Conservation (phyloP, 2,329 filamentous ascomycete species). For the Didymosphaeria variabile region DNA sequence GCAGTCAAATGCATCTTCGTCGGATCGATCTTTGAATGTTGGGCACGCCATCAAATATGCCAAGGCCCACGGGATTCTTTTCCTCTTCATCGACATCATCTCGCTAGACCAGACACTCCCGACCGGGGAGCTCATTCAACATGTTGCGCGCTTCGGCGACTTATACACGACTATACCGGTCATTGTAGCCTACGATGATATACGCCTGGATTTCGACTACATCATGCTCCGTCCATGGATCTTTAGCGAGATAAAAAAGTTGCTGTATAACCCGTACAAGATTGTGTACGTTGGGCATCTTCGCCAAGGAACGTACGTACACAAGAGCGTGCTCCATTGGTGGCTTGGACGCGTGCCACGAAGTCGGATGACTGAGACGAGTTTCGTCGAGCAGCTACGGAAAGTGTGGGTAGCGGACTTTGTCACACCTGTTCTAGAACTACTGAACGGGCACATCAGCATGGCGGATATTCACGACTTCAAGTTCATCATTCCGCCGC, state of each 20-base stretch:
- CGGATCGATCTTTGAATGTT: not conserved
- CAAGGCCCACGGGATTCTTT: not conserved
- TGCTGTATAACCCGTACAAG: not conserved
- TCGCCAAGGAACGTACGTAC: not conserved
- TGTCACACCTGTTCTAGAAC: not conserved
- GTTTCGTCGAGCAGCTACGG: not conserved
- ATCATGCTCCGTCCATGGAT: not conserved
- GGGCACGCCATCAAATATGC: not conserved
- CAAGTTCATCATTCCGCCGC: not conserved
- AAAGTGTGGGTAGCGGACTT: not conserved
- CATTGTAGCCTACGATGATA: not conserved
- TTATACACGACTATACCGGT: not conserved
- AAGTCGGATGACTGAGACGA: not conserved
- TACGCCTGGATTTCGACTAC: not conserved
- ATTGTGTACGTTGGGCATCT: not conserved
- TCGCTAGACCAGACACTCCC: not conserved
- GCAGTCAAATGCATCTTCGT: not conserved
- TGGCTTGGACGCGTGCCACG: not conserved
- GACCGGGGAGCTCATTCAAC: not conserved
- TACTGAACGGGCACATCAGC: not conserved
- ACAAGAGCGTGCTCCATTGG: not conserved
- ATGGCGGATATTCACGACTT: constrained; percentile 2
- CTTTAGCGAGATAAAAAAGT: not conserved
- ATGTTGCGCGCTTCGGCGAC: not conserved
- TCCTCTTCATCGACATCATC: not conserved